These are phyloP conservation scores for Puccinia polysora DNA, from an alignment of 1,284 basidiomycete genomes.

Conservation along the genomic window DNA sequence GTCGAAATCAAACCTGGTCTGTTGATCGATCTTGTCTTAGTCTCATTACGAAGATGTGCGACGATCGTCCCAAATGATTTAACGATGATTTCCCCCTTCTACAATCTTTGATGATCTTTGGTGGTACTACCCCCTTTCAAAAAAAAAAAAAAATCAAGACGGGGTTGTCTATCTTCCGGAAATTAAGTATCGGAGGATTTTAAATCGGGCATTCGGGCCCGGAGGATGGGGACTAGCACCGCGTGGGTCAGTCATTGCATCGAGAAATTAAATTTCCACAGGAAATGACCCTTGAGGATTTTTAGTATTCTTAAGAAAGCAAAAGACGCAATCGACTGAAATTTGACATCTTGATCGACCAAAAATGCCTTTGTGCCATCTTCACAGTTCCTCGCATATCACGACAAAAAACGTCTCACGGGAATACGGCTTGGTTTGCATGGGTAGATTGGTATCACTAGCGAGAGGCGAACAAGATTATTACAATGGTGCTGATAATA, in stretches of 20 bases:
- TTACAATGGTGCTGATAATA: slow-evolving; percentile 75
- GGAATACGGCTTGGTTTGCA: slow-evolving; percentile 90
- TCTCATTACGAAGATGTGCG: too few relatives aligned
- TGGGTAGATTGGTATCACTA: slow-evolving; percentile 87
- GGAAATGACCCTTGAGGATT: neutral
- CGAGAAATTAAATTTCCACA: neutral
- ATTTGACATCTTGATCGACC: too few relatives aligned
- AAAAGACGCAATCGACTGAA: too few relatives aligned
- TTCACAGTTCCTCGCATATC: slow-evolving; percentile 44
- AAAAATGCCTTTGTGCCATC: too few relatives aligned
- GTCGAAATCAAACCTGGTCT: slow-evolving; percentile 83
- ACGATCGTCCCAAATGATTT: too few relatives aligned
- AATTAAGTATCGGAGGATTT: slow-evolving; percentile 91
- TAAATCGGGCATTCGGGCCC: slow-evolving; percentile 92
- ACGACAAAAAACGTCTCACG: slow-evolving; percentile 75
- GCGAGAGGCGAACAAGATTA: slow-evolving; percentile 96
- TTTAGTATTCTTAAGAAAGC: neutral
- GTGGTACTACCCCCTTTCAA: too few relatives aligned
- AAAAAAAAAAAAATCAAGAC: too few relatives aligned
- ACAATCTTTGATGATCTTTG: neutral
- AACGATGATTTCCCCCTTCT: too few relatives aligned
- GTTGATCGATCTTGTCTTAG: neutral
- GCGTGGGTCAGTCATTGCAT: slow-evolving; percentile 80
- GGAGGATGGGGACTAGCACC: slow-evolving; percentile 97
- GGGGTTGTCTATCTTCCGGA: slow-evolving; percentile 93